Conservation (phyloP, 306 rosid genomes). For the Glycine latifolia region DNA sequence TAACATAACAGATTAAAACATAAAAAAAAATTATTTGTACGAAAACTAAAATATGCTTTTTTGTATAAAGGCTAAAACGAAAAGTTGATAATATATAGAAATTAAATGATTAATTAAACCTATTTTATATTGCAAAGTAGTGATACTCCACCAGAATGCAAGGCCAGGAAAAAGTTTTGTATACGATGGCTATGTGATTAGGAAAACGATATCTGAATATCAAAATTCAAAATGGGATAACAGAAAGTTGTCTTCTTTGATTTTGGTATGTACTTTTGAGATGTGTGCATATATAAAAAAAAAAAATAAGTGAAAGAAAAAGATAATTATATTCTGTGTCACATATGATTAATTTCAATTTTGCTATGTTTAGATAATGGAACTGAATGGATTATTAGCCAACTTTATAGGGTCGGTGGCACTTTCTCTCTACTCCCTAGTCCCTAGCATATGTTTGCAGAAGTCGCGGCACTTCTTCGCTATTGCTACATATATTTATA, state of each 20-base stretch:
- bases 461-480: slow-evolving; percentile 34
- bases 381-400: background rate
- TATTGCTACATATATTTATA: background rate
- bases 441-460: slow-evolving; percentile 29
- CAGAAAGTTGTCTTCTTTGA: background rate
- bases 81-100: too few species aligned
- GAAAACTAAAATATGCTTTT: too few species aligned
- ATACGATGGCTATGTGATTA: background rate
- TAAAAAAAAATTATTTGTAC: too few species aligned
- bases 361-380: background rate
- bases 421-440: background rate
- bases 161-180: background rate
- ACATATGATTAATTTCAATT: background rate
- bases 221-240: background rate
- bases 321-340: background rate
- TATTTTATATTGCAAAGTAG: slow-evolving; percentile 17
- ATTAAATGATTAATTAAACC: too few species aligned
- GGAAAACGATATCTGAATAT: background rate
- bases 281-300: background rate
- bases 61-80: too few species aligned
- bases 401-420: slow-evolving; percentile 30
- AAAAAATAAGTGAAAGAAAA: background rate
- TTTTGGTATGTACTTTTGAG: background rate
- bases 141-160: slow-evolving; percentile 32
- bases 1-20: too few species aligned